Conservation (phyloP, 345 rosid genomes). For the Stellera chamaejasme region DNA sequence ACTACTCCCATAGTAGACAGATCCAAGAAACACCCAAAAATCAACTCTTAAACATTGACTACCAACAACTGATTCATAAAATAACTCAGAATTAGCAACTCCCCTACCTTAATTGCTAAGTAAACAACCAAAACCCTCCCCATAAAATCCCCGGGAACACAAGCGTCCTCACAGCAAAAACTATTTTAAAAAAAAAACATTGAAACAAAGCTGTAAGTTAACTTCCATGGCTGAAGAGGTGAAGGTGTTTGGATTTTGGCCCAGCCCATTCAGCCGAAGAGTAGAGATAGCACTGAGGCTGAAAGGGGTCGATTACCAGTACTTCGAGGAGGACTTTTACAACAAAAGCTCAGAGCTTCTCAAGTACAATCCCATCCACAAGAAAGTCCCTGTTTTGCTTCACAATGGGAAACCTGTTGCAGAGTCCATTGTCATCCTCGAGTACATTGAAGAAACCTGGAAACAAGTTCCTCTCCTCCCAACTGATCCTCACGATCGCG, state of each 20-base stretch:
- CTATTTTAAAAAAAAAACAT: too few species aligned
- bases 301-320: slow-evolving; percentile 11
- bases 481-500: not conserved
- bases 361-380: slow-evolving; percentile 14
- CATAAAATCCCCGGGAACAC: too few species aligned
- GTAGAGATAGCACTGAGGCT: slow-evolving; percentile 13
- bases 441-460: slow-evolving; percentile 19
- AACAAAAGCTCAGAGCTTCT: slow-evolving; percentile 24
- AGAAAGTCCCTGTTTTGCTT: slow-evolving; percentile 21
- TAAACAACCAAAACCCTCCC: too few species aligned
- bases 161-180: too few species aligned
- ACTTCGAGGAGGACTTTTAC: slow-evolving; percentile 1
- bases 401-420: slow-evolving; percentile 11
- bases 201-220: too few species aligned
- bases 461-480: slow-evolving; percentile 4
- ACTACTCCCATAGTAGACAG: too few species aligned
- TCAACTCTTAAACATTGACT: too few species aligned
- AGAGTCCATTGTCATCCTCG: slow-evolving; percentile 18
- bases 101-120: too few species aligned
- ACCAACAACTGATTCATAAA: too few species aligned
- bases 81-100: too few species aligned
- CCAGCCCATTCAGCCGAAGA: slow-evolving; percentile 13
- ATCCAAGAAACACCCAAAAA: too few species aligned
- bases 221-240: not conserved
- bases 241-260: slow-evolving; percentile 15